Evolutionary conservation across 208 protist genomes (phyloP), one percentile per base, ranked within the genome.

Genomic region (Trypanosoma scelopori): DNA sequence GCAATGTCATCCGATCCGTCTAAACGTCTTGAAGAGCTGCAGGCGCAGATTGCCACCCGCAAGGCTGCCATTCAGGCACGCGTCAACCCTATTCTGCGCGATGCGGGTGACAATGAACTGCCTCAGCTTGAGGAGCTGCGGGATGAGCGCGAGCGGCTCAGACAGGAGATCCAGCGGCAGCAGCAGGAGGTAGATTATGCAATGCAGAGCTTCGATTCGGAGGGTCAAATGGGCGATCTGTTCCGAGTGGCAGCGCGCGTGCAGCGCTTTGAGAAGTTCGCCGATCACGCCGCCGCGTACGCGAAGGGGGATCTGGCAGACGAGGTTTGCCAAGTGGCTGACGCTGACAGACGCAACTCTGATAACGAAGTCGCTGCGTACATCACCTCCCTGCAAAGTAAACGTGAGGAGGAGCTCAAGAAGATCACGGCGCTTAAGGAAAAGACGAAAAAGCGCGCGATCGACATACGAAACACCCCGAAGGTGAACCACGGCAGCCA

Each of bases 171-270:
- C 42, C 85, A 75, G 51, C 80, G 90, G 65, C 74, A 85, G 81
- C 88, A 91, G 79, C 82, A 94, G 56, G 82, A 89, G 69, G 82
- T 87, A 62, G 83, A 91, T 64, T 79, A 79, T 11, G 59, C 90
- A 22, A 51, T 74, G 20, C 82, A 85, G 23, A n/a, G n/a, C n/a
- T n/a, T n/a, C 80, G 92, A 57, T 76, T 92, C 20, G 84, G 92
- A 56, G 67, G 60, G 0, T 55, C 85, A 43, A 74, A 87, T 28
- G 74, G 65, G 12, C 12, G 72, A 78, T 20, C 50, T 92, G 35
- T 87, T 84, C 63, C 76, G 85, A 27, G 68, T 77, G 12, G 89
- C 81, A 16, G 89, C 85, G 7, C 85, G 89, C 20, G 76, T 92
- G 60, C 83, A 92, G 58, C 76, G 78, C 11, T 76, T 91, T 30